These are phyloP conservation scores for Aspergillus flavus DNA, from an alignment of 2,329 filamentous ascomycete species.

Conservation along the genomic window DNA sequence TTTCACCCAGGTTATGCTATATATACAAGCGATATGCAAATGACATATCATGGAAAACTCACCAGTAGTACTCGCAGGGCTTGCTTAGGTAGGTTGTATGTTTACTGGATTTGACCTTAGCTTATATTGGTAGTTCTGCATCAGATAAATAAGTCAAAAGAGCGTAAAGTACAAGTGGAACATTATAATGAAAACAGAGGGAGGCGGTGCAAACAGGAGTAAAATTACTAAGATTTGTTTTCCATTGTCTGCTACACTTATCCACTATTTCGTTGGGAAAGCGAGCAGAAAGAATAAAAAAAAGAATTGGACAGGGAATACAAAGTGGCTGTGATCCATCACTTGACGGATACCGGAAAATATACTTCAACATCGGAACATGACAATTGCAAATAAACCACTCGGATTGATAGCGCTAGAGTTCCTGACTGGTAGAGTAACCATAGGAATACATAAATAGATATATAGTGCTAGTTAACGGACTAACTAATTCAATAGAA, in stretches of 20 bases:
- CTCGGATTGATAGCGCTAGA: neutral
- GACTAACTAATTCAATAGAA: neutral
- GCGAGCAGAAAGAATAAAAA: neutral
- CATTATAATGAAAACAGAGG: neutral
- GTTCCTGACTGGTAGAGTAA: neutral
- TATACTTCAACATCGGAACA: neutral
- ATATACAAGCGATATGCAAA: neutral
- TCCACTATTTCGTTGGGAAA: neutral
- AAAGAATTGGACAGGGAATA: neutral
- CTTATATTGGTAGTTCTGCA: too few relatives aligned
- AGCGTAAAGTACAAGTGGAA: neutral
- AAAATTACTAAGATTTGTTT: neutral
- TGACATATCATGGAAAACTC: neutral
- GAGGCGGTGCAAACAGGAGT: neutral
- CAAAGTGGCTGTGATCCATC: neutral
- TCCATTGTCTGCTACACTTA: neutral
- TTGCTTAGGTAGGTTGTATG: neutral
- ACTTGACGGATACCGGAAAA: neutral
- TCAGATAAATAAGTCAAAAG: neutral
- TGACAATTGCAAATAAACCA: neutral
- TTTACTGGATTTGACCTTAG: too few relatives aligned
- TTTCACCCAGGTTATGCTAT: neutral
- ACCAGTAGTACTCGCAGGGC: neutral
- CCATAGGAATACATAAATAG: too few relatives aligned
- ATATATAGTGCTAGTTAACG: neutral